Percentiles rank a stretch among this genome's conserved stretches.
Evolutionary conservation across 1,284 basidiomycete genomes (phyloP).

Genomic region (Uromyces viciae-fabae): DNA sequence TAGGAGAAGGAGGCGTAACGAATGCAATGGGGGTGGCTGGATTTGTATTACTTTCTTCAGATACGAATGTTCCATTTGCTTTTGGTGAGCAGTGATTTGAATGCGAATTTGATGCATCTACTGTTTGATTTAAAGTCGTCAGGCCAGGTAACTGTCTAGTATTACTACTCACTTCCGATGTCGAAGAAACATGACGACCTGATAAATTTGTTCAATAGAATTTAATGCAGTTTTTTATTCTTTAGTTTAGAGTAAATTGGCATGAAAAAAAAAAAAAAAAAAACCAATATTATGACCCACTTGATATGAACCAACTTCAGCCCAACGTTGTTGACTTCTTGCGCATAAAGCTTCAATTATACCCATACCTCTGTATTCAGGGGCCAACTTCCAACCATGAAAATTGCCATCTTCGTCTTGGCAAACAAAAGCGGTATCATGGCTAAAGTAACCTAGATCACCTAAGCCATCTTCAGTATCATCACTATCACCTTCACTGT

Average conservation of each 20-base stretch:
- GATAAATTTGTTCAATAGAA: too few species aligned
- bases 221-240: too few species aligned
- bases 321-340: constrained; percentile 75
- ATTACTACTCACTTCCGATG: too few species aligned
- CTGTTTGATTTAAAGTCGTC: neutral
- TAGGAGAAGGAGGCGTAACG: constrained; percentile 37
- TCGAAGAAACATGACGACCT: neutral
- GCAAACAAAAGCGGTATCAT: constrained; percentile 65
- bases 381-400: constrained; percentile 63
- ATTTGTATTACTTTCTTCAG: neutral
- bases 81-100: too few species aligned
- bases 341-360: constrained; percentile 87
- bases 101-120: neutral
- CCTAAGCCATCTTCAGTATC: constrained; percentile 48
- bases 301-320: constrained; percentile 64
- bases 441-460: constrained; percentile 75
- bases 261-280: neutral
- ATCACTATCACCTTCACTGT: constrained; percentile 38
- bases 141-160: neutral
- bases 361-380: constrained; percentile 82
- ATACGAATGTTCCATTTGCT: too few species aligned
- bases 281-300: neutral
- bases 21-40: constrained; percentile 28
- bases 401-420: constrained; percentile 64
- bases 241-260: too few species aligned